These are phyloP conservation scores for Boletus subluridellus DNA, from an alignment of 1,284 basidiomycete genomes.

Conservation along the genomic window DNA sequence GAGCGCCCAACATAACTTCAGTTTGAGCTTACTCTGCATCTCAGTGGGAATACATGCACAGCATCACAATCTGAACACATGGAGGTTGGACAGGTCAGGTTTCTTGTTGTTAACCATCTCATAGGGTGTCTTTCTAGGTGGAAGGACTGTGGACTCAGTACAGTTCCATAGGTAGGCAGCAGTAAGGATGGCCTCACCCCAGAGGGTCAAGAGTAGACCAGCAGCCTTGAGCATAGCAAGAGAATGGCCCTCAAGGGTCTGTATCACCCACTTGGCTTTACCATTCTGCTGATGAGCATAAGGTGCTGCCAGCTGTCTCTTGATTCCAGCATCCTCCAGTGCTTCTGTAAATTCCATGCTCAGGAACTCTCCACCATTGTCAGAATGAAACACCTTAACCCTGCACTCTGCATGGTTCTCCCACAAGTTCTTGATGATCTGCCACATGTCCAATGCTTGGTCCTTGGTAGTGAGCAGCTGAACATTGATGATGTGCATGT, in stretches of 20 bases:
- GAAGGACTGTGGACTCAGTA: background rate
- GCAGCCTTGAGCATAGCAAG: background rate
- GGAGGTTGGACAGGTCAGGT: background rate
- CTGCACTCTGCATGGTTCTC: too few relatives aligned
- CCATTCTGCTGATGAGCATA: background rate
- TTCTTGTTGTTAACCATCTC: background rate
- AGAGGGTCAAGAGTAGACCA: background rate
- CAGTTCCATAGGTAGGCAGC: background rate
- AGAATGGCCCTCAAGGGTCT: background rate
- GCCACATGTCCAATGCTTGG: too few relatives aligned
- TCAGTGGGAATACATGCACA: background rate
- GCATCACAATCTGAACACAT: background rate
- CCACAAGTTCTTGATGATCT: too few relatives aligned
- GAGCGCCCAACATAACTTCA: too few relatives aligned
- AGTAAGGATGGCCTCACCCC: background rate
- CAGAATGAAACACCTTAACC: too few relatives aligned
- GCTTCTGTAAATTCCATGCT: too few relatives aligned
- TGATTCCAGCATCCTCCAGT: too few relatives aligned
- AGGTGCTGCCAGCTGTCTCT: too few relatives aligned
- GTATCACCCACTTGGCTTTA: background rate
- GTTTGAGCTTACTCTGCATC: background rate
- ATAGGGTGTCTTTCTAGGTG: background rate
- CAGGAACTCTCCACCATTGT: too few relatives aligned
- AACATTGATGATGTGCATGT: too few relatives aligned
- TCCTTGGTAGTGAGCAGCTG: too few relatives aligned